Percentiles rank a stretch among this genome's conserved stretches.
Conservation (phyloP, 2,329 filamentous ascomycete species). For the Reticulascus tulasneorum region DNA sequence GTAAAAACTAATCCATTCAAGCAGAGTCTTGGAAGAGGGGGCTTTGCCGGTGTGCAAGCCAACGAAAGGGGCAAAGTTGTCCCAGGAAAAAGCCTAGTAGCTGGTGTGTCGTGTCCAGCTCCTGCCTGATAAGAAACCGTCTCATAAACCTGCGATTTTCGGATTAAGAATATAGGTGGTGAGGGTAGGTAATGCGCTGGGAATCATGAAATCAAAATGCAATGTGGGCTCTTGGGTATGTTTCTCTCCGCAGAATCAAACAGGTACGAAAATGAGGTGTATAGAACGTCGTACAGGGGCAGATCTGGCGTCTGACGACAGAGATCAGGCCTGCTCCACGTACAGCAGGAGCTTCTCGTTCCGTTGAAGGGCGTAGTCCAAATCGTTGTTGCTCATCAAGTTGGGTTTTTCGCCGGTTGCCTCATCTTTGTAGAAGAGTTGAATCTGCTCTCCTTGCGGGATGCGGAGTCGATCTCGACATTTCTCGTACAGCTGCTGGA, state of each 20-base stretch:
- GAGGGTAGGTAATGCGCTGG: no score
- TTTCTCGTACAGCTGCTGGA: conserved; percentile 75
- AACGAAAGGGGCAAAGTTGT: no score
- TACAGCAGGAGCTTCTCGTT: conserved; percentile 85
- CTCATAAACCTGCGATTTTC: no score
- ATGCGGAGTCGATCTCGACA: conserved; percentile 81
- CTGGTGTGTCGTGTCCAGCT: no score
- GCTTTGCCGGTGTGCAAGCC: no score
- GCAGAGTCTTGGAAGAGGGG: no score
- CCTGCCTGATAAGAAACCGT: no score
- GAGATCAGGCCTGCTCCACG: conserved; percentile 54
- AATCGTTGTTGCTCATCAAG: conserved; percentile 74
- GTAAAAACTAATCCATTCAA: no score
- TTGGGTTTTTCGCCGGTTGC: conserved; percentile 68
- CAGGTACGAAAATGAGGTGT: no score
- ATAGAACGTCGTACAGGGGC: no score
- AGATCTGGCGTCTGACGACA: neutral
- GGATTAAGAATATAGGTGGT: no score
- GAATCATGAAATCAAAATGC: conserved; percentile 15
- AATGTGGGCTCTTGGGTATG: conserved; percentile 9
- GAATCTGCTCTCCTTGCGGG: conserved; percentile 61
- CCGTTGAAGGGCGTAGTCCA: conserved; percentile 73
- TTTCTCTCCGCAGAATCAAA: conserved; percentile 6
- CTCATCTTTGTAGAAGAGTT: conserved; percentile 85
- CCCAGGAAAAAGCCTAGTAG: no score